Base-by-base conservation (phyloP, 768 basidiomycete species). In the Amyloporia xantha region DNA sequence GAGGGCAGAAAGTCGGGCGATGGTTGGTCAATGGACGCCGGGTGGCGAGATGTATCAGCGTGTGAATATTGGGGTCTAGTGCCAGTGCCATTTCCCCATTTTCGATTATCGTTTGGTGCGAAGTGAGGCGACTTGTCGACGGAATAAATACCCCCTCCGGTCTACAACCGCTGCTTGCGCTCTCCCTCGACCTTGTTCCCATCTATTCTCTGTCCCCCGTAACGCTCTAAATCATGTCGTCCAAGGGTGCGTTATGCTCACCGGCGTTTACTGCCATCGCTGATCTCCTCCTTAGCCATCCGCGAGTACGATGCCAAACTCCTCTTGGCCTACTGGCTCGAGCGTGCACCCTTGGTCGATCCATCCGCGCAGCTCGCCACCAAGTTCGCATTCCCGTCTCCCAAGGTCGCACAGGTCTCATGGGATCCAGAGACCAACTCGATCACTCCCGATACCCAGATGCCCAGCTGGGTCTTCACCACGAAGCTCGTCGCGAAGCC, bases 231-330 rank as follows among this genome's bases (percentile, higher is more conserved):
- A 56, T 57, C 56, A 64, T 64, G 62, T 64, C 62, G 39, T 61
- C 62, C 23, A 64, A 64, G 53, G 61, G 62, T 59, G 26, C 24
- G 57, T 51, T 36, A 27, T n/a, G 27, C 13, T 7, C 23, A 19
- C 17, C 44, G 3, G 42, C 19, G 44, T 35, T 30, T 43, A 39
- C 19, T 40, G 35, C 45, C 41, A 24, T 55, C 37, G 15, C 36
- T 5, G 20, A 13, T 37, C 6, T 11, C 21, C 25, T n/a, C 40
- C 37, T 41, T 39, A 84, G 82, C 86, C 59, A 95, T 97, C 74
- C 87, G 90, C 65, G 93, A 97, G 77, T 98, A 92, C 77, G 95
- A 99, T 67, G 95, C 95, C 58, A 99, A 98, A 77, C 89, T 97
- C 59, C 79, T 98, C 56, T 77, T 98, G 25, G 91, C 93, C 33